Base-by-base conservation (phyloP, 1,284 basidiomycete genomes). In the Malassezia sympodialis region DNA sequence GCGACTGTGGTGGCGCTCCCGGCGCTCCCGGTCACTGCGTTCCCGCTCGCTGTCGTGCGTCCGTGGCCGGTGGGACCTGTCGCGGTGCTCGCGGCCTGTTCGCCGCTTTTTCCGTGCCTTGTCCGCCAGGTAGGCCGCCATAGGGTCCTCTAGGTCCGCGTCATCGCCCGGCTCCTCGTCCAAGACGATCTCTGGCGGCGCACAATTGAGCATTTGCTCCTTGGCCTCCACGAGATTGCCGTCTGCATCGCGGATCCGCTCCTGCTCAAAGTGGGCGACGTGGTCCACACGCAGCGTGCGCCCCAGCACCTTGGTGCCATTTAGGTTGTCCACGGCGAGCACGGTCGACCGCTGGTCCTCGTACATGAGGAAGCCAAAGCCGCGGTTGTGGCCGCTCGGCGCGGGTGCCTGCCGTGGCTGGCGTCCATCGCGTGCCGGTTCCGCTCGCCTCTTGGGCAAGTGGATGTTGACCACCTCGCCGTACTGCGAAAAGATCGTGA, bases 361-460 rank as follows among this genome's bases (percentile, higher is more conserved):
- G 76, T 96, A 99, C 91, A 98, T 96, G 59, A 98, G 79, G 77
- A 96, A 99, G 3, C 84, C 91, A 73, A 98, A 99, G 0, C 94
- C 94, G 66, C 80, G 83, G 3, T 67, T 62, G 37, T 64, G 62
- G 3, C 59, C 60, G 28, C 54, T 59, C 1, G 53, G 50, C 30
- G 19, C 41, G 19, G 15, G 46, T 11, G 14, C 14, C 34, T 34
- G 21, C 24, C 30, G 49, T 8, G 46, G 46, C 27, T n/a, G 23
- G 14, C 41, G 14, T 5, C 41, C 41, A 37, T 42, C 39, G 27
- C 39, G 35, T 3, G 27, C 31, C 24, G 40, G 31, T 8, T 49
- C 34, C 32, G 58, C 28, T 27, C 47, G 45, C n/a, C 49, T 42
- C 7, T 60, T 57, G 19, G 94, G 93, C 72, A 99, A 80, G 74